phyloP scores from a whole-genome alignment of 768 basidiomycete genomes.

The Panus rudis region DNA sequence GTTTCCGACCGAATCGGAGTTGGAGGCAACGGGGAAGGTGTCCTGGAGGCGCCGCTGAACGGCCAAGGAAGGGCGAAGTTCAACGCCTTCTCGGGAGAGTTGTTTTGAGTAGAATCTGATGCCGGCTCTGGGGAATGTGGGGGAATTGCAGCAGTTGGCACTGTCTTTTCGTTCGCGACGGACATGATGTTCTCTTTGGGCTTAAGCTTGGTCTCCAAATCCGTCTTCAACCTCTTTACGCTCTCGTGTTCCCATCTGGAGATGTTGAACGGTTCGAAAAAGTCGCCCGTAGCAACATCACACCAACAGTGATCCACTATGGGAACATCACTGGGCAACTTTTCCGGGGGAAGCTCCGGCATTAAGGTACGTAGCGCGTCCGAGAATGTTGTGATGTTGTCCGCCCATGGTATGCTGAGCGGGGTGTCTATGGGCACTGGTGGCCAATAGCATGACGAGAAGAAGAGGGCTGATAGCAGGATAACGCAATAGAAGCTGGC shows the following conservation, averaged over 20 bases:
- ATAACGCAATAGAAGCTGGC: conserved; percentile 81
- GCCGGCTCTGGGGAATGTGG: not conserved
- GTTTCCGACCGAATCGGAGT: too few relatives aligned
- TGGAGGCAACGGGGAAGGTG: too few relatives aligned
- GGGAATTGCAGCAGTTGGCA: too few relatives aligned
- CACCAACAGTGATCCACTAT: conserved; percentile 84
- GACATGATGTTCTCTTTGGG: too few relatives aligned
- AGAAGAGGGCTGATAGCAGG: conserved; percentile 73
- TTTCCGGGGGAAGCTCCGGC: conserved; percentile 29
- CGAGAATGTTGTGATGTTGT: conserved; percentile 66
- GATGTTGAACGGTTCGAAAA: conserved; percentile 75
- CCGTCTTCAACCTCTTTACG: conserved; percentile 38
- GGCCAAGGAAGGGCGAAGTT: too few relatives aligned
- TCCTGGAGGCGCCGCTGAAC: too few relatives aligned
- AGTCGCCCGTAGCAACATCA: conserved; percentile 49
- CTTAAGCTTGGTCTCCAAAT: conserved; percentile 26
- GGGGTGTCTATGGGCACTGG: conserved; percentile 61
- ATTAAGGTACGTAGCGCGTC: conserved; percentile 47
- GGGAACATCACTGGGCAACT: conserved; percentile 52
- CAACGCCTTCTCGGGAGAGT: too few relatives aligned
- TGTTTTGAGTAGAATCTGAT: conserved; percentile 1
- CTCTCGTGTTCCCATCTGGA: conserved; percentile 69
- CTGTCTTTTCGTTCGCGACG: too few relatives aligned
- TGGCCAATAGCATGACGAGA: conserved; percentile 88
- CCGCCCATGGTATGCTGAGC: conserved; percentile 59